Percentiles rank a stretch among this genome's conserved stretches.
These are phyloP conservation scores for Lactarius psammicola DNA, from an alignment of 768 basidiomycete genomes.

Conservation along the genomic window DNA sequence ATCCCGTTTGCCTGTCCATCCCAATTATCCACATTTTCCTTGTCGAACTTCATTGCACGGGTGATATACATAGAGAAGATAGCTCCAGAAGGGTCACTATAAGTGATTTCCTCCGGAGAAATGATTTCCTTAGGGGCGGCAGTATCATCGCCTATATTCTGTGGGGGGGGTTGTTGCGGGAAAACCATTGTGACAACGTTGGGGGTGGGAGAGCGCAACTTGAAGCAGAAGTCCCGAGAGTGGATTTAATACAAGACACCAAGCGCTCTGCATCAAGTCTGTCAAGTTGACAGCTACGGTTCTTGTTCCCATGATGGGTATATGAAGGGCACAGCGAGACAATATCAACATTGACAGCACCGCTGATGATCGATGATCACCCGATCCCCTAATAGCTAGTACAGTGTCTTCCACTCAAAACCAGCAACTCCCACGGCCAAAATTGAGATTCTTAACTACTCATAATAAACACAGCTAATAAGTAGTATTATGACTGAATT, in stretches of 20 bases:
- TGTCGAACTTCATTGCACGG: not conserved
- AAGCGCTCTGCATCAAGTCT: not conserved
- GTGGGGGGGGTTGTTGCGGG: not conserved
- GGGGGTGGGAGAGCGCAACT: not conserved
- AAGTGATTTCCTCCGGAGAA: not conserved
- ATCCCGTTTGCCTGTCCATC: conserved; percentile 1
- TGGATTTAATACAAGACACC: not conserved
- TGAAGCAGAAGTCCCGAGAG: not conserved
- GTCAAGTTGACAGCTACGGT: not conserved
- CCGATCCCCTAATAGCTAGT: too few species aligned
- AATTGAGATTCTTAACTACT: too few species aligned
- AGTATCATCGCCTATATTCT: not conserved
- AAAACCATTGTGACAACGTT: not conserved
- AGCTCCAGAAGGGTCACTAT: not conserved
- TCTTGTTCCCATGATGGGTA: not conserved
- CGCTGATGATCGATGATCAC: too few species aligned
- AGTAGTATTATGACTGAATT: too few species aligned
- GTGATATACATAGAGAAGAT: conserved; percentile 4
- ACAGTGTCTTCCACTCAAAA: too few species aligned
- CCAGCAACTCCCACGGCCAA: too few species aligned
- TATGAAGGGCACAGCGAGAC: not conserved
- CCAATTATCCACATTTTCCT: conserved; percentile 1
- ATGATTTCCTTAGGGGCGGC: not conserved
- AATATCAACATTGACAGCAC: too few species aligned
- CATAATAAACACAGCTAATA: too few species aligned